These are phyloP conservation scores for Hypoxylon sp. DNA, from an alignment of 2,329 filamentous ascomycete genomes.

Conservation along the genomic window DNA sequence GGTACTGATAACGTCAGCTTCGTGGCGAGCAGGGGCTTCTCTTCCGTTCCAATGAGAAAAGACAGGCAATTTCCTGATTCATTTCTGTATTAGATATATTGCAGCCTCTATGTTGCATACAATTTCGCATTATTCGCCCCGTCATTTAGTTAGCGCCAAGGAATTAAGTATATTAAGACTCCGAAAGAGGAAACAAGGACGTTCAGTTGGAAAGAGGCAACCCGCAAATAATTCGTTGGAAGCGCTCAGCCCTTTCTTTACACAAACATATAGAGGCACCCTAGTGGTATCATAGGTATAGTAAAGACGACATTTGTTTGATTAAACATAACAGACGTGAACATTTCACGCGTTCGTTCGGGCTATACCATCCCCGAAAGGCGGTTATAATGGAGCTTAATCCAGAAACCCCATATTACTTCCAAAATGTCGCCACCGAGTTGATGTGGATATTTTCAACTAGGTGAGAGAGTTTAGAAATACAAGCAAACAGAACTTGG, in stretches of 20 bases:
- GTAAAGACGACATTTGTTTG: background rate
- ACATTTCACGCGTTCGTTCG: background rate
- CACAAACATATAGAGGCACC: background rate
- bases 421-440: background rate
- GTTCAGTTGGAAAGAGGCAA: background rate
- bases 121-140: conserved; percentile 9
- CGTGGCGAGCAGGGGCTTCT: background rate
- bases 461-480: too few species aligned
- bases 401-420: background rate
- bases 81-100: conserved; percentile 2
- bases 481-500: too few species aligned
- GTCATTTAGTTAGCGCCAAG: background rate
- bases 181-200: background rate
- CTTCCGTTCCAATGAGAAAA: conserved; percentile 10
- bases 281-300: background rate
- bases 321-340: background rate
- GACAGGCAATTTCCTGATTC: background rate
- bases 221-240: background rate
- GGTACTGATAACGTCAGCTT: conserved; percentile 21
- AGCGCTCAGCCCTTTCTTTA: background rate
- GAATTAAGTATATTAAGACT: background rate
- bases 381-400: background rate
- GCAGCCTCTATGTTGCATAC: conserved; percentile 8
- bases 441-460: background rate
- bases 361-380: background rate